Base-by-base conservation (phyloP, 305 asterid species). In the Rubia balearica region DNA sequence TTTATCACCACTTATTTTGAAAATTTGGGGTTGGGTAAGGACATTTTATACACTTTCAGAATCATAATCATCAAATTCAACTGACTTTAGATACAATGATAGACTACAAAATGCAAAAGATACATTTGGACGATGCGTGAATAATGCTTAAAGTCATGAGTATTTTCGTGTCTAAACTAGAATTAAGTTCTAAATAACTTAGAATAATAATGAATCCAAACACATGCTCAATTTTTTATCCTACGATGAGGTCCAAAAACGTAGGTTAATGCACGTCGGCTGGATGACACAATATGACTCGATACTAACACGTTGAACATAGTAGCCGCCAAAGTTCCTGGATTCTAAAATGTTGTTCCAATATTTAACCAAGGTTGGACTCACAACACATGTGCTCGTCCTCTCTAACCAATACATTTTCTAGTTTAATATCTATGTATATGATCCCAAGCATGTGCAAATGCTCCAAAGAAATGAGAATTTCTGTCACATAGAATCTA, bases 401-500 rank as follows among this genome's bases (percentile, higher is more conserved):
- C 73, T 77, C 89, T 69, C 89, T 76, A 68, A 85, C 89, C 76
- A 85, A 74, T 69, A 81, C 82, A 65, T 85, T 85, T 75, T 85
- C 89, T 13, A 87, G 89, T 79, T 85, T 85, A 66, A 85, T 87
- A 71, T 85, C 89, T 78, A 87, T 73, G 66, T 85, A 83, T 70
- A 85, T 77, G 80, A 85, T 85, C 48, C 89, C 89, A 49, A 85
- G 85, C 87, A 85, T 85, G 80, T 85, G 89, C 78, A 85, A 68
- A 71, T 85, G 83, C 84, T 85, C 89, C 67, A 85, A 67, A 64
- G 89, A 79, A 75, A 85, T 85, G 43, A 85, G 87, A 69, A 85
- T 84, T 83, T 83, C 89, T 6, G 89, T 87, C 69, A 85, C 89
- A 74, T 85, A 83, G 76, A 85, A 85, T 83, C 89, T 83, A 55